Percentiles rank a stretch among this genome's conserved stretches.
phyloP scores from a whole-genome alignment of 257 asterid genomes.

The Cynanchum wilfordii region DNA sequence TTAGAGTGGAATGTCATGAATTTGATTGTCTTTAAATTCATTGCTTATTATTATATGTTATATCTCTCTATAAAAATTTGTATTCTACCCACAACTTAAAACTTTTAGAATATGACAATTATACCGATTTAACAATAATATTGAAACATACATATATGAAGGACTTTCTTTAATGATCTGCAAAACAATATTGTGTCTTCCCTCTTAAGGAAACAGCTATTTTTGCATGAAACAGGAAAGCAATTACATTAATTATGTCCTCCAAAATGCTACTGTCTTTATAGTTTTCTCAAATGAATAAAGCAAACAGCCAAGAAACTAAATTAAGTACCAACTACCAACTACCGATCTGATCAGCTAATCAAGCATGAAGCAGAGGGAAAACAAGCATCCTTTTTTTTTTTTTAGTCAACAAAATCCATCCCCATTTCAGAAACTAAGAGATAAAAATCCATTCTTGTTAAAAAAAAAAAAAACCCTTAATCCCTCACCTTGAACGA shows the following conservation, averaged over 20 bases:
- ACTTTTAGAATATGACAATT: no score
- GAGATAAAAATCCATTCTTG: background rate
- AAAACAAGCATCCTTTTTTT: background rate
- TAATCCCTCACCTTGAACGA: conserved; percentile 51
- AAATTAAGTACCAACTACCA: background rate
- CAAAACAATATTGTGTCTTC: background rate
- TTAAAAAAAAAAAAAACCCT: background rate
- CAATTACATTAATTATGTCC: background rate
- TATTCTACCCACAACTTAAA: no score
- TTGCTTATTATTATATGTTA: no score
- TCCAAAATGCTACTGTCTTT: background rate
- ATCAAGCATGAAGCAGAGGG: background rate
- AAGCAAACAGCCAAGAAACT: background rate
- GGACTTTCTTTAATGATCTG: background rate
- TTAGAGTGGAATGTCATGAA: no score
- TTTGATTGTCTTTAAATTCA: no score
- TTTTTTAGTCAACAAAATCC: background rate
- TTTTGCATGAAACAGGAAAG: background rate
- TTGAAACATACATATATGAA: background rate
- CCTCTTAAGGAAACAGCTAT: background rate
- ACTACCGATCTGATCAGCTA: background rate
- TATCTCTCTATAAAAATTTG: no score
- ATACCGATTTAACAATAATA: background rate
- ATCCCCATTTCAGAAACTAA: conserved; percentile 2
- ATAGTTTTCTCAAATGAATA: background rate